These are phyloP conservation scores for Hymenoscyphus infarciens DNA, from an alignment of 2,329 filamentous ascomycete genomes.

Conservation along the genomic window DNA sequence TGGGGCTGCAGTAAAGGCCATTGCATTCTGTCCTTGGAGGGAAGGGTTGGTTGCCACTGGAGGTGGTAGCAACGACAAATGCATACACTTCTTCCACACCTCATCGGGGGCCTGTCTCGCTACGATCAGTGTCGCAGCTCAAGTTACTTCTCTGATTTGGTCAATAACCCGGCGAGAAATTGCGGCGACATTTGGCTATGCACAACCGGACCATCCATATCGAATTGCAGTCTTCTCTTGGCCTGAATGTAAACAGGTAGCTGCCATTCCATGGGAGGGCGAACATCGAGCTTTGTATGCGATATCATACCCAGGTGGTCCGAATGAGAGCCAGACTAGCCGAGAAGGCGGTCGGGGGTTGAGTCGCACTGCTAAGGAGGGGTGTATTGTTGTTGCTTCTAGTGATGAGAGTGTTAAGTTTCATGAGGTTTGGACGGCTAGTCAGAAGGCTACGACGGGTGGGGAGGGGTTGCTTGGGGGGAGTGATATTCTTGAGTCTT, in stretches of 20 bases:
- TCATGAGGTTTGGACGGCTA: slow-evolving; percentile 85
- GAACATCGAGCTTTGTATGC: slow-evolving; percentile 80
- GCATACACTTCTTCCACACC: slow-evolving; percentile 94
- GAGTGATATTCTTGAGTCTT: slow-evolving; percentile 78
- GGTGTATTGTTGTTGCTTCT: slow-evolving; percentile 85
- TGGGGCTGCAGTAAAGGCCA: slow-evolving; percentile 88
- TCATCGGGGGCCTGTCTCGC: slow-evolving; percentile 78
- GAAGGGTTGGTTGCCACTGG: slow-evolving; percentile 83
- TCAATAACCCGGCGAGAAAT: slow-evolving; percentile 82
- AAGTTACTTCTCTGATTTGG: slow-evolving; percentile 93
- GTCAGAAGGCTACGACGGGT: slow-evolving; percentile 50
- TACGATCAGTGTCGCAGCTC: slow-evolving; percentile 86
- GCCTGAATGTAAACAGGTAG: slow-evolving; percentile 84
- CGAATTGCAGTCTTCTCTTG: slow-evolving; percentile 92
- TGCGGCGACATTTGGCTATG: slow-evolving; percentile 88
- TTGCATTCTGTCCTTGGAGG: slow-evolving; percentile 95
- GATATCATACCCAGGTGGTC: slow-evolving; percentile 74
- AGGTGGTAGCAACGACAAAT: slow-evolving; percentile 89
- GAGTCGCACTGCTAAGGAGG: slow-evolving; percentile 60
- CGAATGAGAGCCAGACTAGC: slow-evolving; percentile 36
- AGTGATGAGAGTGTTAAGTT: slow-evolving; percentile 94
- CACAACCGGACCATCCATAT: slow-evolving; percentile 83
- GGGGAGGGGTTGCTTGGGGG: slow-evolving; percentile 67
- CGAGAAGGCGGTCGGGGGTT: slow-evolving; percentile 51
- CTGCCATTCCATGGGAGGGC: slow-evolving; percentile 78